A percentile compares a stretch with the other conserved stretches of the same genome.
These are phyloP conservation scores for Aquanectria penicillioides DNA, from an alignment of 2,329 filamentous ascomycete genomes.

Conservation along the genomic window DNA sequence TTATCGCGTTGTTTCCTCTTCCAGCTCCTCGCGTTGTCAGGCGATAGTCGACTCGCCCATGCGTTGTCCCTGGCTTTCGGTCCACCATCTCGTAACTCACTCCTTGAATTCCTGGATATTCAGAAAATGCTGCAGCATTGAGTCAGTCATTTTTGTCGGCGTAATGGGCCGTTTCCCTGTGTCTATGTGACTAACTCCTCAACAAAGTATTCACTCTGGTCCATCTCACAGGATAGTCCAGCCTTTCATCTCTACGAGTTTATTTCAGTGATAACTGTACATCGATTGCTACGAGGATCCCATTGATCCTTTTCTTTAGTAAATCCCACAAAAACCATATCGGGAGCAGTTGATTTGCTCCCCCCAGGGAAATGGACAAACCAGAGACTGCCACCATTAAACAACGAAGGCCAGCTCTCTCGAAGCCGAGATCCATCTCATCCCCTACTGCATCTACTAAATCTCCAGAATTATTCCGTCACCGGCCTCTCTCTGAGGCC, in stretches of 20 bases:
- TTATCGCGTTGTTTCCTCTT: neutral
- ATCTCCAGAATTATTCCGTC: neutral
- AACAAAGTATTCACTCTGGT: neutral
- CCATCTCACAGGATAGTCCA: neutral
- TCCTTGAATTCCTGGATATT: neutral
- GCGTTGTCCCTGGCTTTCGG: neutral
- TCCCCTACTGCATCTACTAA: constrained; percentile 6
- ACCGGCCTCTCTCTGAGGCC: neutral
- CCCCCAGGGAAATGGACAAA: neutral
- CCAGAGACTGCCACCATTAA: neutral
- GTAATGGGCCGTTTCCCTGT: no score
- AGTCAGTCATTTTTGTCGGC: no score
- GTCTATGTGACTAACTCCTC: neutral
- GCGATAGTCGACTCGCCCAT: neutral
- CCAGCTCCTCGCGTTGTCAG: neutral
- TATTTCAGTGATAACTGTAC: neutral
- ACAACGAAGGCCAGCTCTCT: neutral
- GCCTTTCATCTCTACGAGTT: neutral
- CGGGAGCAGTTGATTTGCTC: neutral
- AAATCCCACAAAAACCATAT: neutral
- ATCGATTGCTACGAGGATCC: no score
- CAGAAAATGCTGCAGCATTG: neutral
- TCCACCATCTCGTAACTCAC: neutral
- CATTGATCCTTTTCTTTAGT: neutral
- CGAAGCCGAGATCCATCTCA: constrained; percentile 3